phyloP scores from a whole-genome alignment of 1,139 yeast species.

The Wickerhamiella pararugosa region DNA sequence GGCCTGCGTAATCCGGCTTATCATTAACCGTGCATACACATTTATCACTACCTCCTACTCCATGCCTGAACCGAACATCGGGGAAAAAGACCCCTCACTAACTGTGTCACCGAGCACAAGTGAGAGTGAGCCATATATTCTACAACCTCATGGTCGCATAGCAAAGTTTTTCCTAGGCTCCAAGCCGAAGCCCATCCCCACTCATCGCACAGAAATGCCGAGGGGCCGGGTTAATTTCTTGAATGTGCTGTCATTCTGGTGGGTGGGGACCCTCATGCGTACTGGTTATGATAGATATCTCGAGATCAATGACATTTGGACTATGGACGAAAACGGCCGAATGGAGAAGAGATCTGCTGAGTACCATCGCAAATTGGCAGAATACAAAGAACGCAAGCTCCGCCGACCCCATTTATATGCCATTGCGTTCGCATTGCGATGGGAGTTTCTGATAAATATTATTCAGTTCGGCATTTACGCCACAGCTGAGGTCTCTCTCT shows the following conservation, averaged over 20 bases:
- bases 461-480: slow-evolving; percentile 65
- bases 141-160: background rate
- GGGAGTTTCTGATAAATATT: slow-evolving; percentile 58
- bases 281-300: slow-evolving; percentile 64
- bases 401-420: slow-evolving; percentile 53
- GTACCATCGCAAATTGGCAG: slow-evolving; percentile 47
- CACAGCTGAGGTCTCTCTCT: slow-evolving; percentile 25
- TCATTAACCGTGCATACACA: no score
- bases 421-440: slow-evolving; percentile 63
- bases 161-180: background rate
- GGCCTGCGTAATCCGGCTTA: no score
- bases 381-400: slow-evolving; percentile 26
- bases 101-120: no score
- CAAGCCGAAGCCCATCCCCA: background rate
- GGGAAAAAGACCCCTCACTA: no score
- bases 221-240: slow-evolving; percentile 51
- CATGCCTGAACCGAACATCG: no score
- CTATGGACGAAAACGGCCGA: slow-evolving; percentile 52
- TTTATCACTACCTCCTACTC: no score
- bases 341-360: slow-evolving; percentile 24
- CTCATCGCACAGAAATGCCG: slow-evolving; percentile 5
- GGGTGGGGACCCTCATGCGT: slow-evolving; percentile 90
- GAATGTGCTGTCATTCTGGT: slow-evolving; percentile 60
- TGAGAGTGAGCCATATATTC: no score
- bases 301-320: slow-evolving; percentile 66